phyloP scores from a whole-genome alignment of 805 yeast genomes.

The Cyberlindnera meyerae region DNA sequence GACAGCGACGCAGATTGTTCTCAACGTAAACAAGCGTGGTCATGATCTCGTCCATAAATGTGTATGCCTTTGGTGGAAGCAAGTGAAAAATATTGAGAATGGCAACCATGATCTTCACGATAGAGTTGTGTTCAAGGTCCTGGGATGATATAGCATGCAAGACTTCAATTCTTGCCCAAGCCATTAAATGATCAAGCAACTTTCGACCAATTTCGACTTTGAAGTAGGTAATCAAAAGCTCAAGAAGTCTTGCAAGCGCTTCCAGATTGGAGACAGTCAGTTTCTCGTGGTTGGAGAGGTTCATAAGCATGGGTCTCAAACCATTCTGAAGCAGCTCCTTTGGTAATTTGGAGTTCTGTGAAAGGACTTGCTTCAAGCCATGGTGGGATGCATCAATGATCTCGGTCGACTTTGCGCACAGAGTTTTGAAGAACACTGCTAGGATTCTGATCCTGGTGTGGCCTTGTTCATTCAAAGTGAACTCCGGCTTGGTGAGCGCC shows the following conservation, averaged over 20 bases:
- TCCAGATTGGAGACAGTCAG: slow-evolving; percentile 85
- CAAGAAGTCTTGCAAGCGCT: slow-evolving; percentile 82
- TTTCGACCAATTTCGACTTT: slow-evolving; percentile 96
- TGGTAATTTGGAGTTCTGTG: slow-evolving; percentile 85
- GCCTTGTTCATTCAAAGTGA: slow-evolving; percentile 66
- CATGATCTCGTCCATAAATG: slow-evolving; percentile 84
- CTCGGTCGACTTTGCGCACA: slow-evolving; percentile 77
- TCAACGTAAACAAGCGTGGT: slow-evolving; percentile 74
- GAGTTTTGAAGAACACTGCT: slow-evolving; percentile 91
- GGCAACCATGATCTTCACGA: slow-evolving; percentile 83
- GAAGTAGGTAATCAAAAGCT: slow-evolving; percentile 84
- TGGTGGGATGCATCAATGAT: slow-evolving; percentile 91
- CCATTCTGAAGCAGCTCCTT: slow-evolving; percentile 95
- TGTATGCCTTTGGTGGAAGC: slow-evolving; percentile 86
- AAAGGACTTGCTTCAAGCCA: slow-evolving; percentile 77
- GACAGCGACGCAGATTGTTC: slow-evolving; percentile 76
- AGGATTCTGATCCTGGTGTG: slow-evolving; percentile 79
- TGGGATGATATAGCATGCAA: slow-evolving; percentile 73
- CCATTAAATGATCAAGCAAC: slow-evolving; percentile 85
- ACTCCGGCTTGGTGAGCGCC: slow-evolving; percentile 81
- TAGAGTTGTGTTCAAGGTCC: slow-evolving; percentile 73
- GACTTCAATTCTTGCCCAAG: slow-evolving; percentile 87
- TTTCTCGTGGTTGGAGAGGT: slow-evolving; percentile 87
- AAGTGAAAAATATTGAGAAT: slow-evolving; percentile 87
- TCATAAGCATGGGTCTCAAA: slow-evolving; percentile 90